Base-by-base conservation (phyloP, 495 filamentous ascomycete genomes). In the Penicillium crystallinum region DNA sequence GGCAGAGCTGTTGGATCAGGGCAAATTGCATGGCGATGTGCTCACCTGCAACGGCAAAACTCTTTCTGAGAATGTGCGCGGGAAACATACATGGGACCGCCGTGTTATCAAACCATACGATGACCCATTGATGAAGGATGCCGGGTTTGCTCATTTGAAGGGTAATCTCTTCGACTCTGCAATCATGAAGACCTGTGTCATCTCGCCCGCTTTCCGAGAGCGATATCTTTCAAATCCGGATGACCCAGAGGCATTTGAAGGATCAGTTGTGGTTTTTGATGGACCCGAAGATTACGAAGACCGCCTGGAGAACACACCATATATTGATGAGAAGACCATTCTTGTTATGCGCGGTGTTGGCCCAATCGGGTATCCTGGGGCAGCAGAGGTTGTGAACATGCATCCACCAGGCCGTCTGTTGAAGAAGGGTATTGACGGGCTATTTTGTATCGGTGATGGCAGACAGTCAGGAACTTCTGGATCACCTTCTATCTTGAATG, bases 371-470 rank as follows among this genome's bases (percentile, higher is more conserved):
- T 80, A 77, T 53, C 78, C 78, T 11, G 78, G 78, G 7, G 77
- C 77, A 6, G 76, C 77, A 0, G 78, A 81, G 49, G 78, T 81
- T 29, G 78, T 81, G 4, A 81, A 80, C 57, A 81, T 81, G 78
- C 76, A 77, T 25, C 74, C 77, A 10, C 77, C 77, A 9, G 67
- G 66, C 23, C 62, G 67, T 31, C 65, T 80, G 0, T 52, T 81
- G 29, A 71, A 70, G 51, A 47, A 70, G 55, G 79, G 71, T 30
- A 66, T 74, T 44, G 71, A 74, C 54, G 79, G 69, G 23, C 61
- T 82, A 17, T 75, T 79, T 49, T 78, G 80, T 56, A 74, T 84
- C 59, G 74, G 72, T 38, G 78, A 84, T 56, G 72, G 81, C 15
- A 62, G 81, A 59, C 74, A 82, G 62, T 75, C 77, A 46, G 75